A percentile compares a stretch with the other conserved stretches of the same genome.
Conservation (phyloP, 768 basidiomycete genomes). For the Amanita rimosa region DNA sequence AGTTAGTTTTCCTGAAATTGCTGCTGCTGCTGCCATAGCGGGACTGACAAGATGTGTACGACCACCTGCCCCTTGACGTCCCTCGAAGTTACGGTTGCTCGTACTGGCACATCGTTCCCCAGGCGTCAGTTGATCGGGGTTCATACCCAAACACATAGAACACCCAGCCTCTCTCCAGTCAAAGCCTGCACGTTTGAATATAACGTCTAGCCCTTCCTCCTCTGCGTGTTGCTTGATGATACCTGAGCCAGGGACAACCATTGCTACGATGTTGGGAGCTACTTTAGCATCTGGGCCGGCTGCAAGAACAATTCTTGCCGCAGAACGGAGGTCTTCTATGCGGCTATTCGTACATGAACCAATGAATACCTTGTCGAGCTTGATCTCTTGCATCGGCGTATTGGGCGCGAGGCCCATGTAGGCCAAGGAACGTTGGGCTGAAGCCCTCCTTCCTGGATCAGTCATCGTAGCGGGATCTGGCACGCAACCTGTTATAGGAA, state of each 20-base stretch:
- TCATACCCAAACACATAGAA: slow-evolving; percentile 96
- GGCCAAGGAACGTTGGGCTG: slow-evolving; percentile 62
- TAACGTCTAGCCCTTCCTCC: slow-evolving; percentile 73
- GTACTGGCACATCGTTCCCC: slow-evolving; percentile 85
- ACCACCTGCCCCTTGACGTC: slow-evolving; percentile 79
- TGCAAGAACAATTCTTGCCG: slow-evolving; percentile 66
- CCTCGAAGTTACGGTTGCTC: slow-evolving; percentile 90
- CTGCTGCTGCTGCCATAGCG: slow-evolving; percentile 89
- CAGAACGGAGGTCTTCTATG: slow-evolving; percentile 86
- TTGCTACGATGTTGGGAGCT: slow-evolving; percentile 64
- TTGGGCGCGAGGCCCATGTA: slow-evolving; percentile 85
- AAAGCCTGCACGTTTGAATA: slow-evolving; percentile 87
- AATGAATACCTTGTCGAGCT: slow-evolving; percentile 84
- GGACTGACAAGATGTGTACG: slow-evolving; percentile 84
- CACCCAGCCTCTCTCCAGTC: slow-evolving; percentile 95
- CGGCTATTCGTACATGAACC: slow-evolving; percentile 94
- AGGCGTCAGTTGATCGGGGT: slow-evolving; percentile 80
- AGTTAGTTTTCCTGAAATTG: slow-evolving; percentile 73
- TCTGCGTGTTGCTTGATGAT: slow-evolving; percentile 87
- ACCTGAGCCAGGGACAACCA: slow-evolving; percentile 90
- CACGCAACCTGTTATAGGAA: slow-evolving; percentile 70
- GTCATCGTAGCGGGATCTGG: slow-evolving; percentile 63
- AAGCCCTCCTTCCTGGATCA: slow-evolving; percentile 54
- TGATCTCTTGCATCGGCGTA: slow-evolving; percentile 68
- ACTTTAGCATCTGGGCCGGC: slow-evolving; percentile 68